These are phyloP conservation scores for Biscogniauxia sp. DNA, from an alignment of 2,329 filamentous ascomycete genomes.

Conservation along the genomic window DNA sequence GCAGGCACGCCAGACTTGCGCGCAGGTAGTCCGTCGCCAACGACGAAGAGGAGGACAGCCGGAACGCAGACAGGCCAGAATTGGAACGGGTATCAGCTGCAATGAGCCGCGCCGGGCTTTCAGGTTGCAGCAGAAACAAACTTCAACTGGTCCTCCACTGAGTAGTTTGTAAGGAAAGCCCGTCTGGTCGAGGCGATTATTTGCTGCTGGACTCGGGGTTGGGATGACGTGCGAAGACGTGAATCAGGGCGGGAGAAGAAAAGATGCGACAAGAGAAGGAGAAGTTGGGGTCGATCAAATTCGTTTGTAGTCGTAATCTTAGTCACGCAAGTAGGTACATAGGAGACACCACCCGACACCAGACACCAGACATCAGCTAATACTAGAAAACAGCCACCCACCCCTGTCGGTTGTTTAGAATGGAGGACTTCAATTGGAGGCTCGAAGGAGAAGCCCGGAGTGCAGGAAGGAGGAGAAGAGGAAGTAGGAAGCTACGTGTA, in stretches of 20 bases:
- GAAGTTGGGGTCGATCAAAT: not conserved
- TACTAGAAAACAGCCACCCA: too few relatives aligned
- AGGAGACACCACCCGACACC: too few relatives aligned
- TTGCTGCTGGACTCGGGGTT: not conserved
- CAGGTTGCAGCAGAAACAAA: constrained; percentile 5
- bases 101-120: constrained; percentile 18
- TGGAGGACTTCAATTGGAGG: not conserved
- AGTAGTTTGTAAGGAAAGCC: not conserved
- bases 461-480: not conserved
- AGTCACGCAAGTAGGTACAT: not conserved
- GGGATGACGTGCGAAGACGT: not conserved
- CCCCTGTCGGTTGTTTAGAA: not conserved
- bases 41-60: not conserved
- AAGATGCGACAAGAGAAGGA: not conserved
- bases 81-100: constrained; percentile 9
- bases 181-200: not conserved
- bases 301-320: not conserved
- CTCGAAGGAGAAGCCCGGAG: too few relatives aligned
- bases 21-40: not conserved
- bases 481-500: constrained; percentile 2
- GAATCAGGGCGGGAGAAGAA: not conserved
- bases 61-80: constrained; percentile 1
- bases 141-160: constrained; percentile 11
- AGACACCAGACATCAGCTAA: too few relatives aligned
- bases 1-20: constrained; percentile 2